Evolutionary conservation across 495 filamentous ascomycete genomes (phyloP), one percentile per base, ranked within the genome.

Genomic region (Terfezia boudieri): DNA sequence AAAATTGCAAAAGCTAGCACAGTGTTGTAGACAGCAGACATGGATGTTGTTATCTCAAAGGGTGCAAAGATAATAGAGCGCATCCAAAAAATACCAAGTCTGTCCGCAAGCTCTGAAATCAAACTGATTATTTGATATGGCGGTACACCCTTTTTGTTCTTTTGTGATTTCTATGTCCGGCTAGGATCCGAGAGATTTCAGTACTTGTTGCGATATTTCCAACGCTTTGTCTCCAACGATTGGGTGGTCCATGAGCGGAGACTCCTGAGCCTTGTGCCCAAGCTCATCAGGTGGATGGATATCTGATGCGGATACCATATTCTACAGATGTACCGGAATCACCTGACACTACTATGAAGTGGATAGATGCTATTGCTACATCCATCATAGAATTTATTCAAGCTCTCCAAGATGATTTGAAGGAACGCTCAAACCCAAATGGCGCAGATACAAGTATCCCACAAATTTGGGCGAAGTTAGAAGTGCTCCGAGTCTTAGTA

Each of bases 151-250:
- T 96, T 96, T 66, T 70, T 95, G 50, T 72, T 77, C 6, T 95
- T 94, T 62, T 95, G 83, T 64, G 79, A 79, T 12, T 80, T 84
- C 36, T 78, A 88, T 58, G 76, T 81, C 0, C 75, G 84, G 43
- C 69, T 87, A 55, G 79, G 83, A 48, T 62, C 72, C 9, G 82
- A 89, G 53, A 74, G 84, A 43, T 98, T 96, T 64, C 71, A 79
- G 48, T 71, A 94, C 10, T 69, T 92, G 9, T 70, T 86, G 11
- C 84, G 84, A 51, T 77, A 84, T 59, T 84, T 96, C 58, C 81
- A 88, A 5, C 8, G 41, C 8, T 46, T 46, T 46, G 41, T 46
- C 17, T 46, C 14, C 41, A 8, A 6, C 7, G 78, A 82, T 54
- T 93, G 86, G 86, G 70, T 71, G 36, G 66, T 73, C 9, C 75